Base-by-base conservation (phyloP, 139 green algal genomes). In the Edaphochlamys debaryana region DNA sequence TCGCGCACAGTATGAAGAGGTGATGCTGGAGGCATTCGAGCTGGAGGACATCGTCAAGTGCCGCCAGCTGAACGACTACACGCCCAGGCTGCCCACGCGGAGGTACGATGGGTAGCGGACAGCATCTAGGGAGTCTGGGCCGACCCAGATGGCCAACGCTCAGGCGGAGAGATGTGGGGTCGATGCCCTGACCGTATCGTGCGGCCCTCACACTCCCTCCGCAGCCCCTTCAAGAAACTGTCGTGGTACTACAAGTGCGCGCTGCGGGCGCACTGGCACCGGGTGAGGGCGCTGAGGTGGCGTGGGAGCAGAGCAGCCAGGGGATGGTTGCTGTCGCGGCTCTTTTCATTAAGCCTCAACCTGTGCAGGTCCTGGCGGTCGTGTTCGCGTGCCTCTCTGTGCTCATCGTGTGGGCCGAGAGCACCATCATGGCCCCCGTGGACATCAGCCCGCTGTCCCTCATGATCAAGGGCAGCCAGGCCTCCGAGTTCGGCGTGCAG, bases 401-500 rank as follows among this genome's bases (percentile, higher is more conserved):
- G 32, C 77, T 92, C 58, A 88, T 98, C 32, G 85, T 98, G 40
- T 98, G 96, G 92, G 94, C 88, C 20, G 96, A 98, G 87, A 92
- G 91, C 41, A 98, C 96, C 66, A 98, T 98, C 67, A 89, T 90
- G 63, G 41, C 63, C 90, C 89, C 36, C 86, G 90, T 37, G n/a
- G 94, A 98, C 88, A 85, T 98, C 20, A 97, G 93, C 1, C 93
- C 97, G 30, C 95, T 98, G 74, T 95, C 91, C 58, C 86, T 85
- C 20, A 50, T 90, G 63, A 91, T 92, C 72, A 86, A 83, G 69
- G 69, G 71, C 56, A 66, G 80, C 4, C 27, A 81, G 38, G 32
- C 32, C 27, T 58, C n/a, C 48, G 85, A 89, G 69, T 90, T 87
- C 60, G 78, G 54, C 25, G 52, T 89, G 62, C 88, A 92, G 88